These are phyloP conservation scores for Thalassiosira allenii DNA, from an alignment of 352 stramenopile species.

Conservation along the genomic window DNA sequence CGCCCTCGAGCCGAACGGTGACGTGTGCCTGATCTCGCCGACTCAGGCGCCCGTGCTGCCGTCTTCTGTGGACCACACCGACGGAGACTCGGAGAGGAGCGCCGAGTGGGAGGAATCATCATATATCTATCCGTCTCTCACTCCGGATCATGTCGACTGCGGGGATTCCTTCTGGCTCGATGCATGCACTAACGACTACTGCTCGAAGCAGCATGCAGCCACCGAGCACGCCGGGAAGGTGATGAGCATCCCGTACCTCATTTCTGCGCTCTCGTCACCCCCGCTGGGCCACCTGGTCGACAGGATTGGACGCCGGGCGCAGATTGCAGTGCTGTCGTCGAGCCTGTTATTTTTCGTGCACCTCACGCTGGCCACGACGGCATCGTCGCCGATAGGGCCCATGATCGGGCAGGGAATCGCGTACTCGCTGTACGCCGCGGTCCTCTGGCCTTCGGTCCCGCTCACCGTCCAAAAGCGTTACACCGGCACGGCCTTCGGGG, in stretches of 20 bases:
- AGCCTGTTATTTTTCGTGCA: conserved; percentile 89
- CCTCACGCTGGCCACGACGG: conserved; percentile 87
- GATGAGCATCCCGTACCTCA: conserved; percentile 93
- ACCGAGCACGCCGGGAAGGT: conserved; percentile 87
- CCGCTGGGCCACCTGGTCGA: conserved; percentile 93
- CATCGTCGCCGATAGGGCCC: conserved; percentile 86
- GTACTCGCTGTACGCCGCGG: conserved; percentile 92
- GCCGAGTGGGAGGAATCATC: conserved; percentile 30
- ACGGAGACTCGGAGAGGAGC: conserved; percentile 7
- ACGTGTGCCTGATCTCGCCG: conserved; percentile 14
- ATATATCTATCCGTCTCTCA: conserved; percentile 38
- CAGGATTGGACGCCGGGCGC: conserved; percentile 88
- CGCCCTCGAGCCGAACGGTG: conserved; percentile 16
- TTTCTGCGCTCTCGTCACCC: conserved; percentile 90
- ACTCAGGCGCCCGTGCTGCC: conserved; percentile 40
- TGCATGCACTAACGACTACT: conserved; percentile 71
- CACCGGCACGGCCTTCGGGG: conserved; percentile 91
- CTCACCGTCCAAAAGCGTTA: conserved; percentile 90
- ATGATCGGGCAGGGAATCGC: conserved; percentile 91
- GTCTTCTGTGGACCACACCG: conserved; percentile 32
- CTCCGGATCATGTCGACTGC: conserved; percentile 52
- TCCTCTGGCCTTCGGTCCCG: conserved; percentile 92
- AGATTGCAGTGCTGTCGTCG: conserved; percentile 88
- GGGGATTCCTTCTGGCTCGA: conserved; percentile 56
- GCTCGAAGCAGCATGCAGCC: conserved; percentile 78